Evolutionary conservation across 78 protist genomes (phyloP), one percentile per base, ranked within the genome.

Genomic region (Blattamonas nauphoetae): DNA sequence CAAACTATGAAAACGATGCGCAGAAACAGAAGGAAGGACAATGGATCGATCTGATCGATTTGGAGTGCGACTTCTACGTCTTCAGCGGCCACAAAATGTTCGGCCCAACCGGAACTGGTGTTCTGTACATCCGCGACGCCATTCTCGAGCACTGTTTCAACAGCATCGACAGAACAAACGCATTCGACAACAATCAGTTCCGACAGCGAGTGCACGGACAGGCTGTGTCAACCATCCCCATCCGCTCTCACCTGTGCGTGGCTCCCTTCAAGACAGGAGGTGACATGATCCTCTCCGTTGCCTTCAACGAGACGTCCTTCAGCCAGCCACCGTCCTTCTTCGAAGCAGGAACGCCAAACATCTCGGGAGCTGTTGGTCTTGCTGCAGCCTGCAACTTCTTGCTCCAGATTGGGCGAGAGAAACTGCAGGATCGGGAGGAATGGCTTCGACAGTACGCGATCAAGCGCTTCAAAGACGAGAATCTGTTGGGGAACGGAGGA

Each of bases 21-120:
- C 38, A 55, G 71, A 21, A 21, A 55, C 11, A 21, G 38, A 55
- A 55, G 21, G 71, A 55, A 55, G 71, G 38, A 55, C 11, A 55
- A 84, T 45, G 45, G n/a, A 36, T 86, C 78, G 78, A 89, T 36
- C 88, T 89, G 45, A n/a, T 21, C 34, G 38, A 1, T 45, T 45
- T 89, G 4, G 88, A 55, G 34, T 1, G 1, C 77, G 91, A 89
- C 85, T 90, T 87, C 78, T 42, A 38, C 42, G 64, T 45, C 29
- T 77, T 87, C 55, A 79, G 89, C 36, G 89, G 90, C 42, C 92
- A 90, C 87, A 90, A 90, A 87, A 90, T 90, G 89, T 87, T 43
- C 35, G 92, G 92, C 35, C 92, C 92, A 6, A 90, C 89, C 1
- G 92, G 92, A 45, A 36, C 86, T 36, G 92, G 92, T 29, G 90